Evolutionary conservation across 768 basidiomycete species (phyloP).

Genomic region (Trametes elegans): DNA sequence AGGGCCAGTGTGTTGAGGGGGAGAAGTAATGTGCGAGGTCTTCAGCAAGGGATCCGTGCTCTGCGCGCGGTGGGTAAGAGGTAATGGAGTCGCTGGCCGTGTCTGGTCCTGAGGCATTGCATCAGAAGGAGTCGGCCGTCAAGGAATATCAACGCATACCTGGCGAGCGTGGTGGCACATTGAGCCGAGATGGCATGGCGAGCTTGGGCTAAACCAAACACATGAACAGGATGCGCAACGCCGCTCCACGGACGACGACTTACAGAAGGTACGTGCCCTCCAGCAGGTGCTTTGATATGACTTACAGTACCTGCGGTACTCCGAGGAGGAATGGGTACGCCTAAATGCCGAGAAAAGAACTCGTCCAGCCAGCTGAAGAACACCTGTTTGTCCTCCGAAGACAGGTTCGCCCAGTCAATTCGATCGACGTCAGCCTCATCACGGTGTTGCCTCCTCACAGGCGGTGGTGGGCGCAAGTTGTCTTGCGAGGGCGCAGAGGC

Average conservation of each 20-base stretch:
- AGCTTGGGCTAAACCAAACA: not conserved
- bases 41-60: conserved; percentile 36
- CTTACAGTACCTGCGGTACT: not conserved
- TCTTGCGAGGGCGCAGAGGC: conserved; percentile 1
- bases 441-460: not conserved
- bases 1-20: conserved; percentile 40
- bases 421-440: conserved; percentile 14
- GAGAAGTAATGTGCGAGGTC: conserved; percentile 46
- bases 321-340: conserved; percentile 19
- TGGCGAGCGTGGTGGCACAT: not conserved
- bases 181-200: not conserved
- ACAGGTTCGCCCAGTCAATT: conserved; percentile 72
- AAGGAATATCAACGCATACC: not conserved
- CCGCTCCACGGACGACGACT: not conserved
- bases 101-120: not conserved
- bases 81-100: conserved; percentile 8
- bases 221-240: not conserved
- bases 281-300: conserved; percentile 9
- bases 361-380: conserved; percentile 84
- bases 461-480: conserved; percentile 7
- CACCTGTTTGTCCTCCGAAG: conserved; percentile 61
- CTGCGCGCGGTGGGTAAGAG: conserved; percentile 35
- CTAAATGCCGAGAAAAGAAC: conserved; percentile 57
- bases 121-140: not conserved
- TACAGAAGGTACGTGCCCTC: conserved; percentile 6